Evolutionary conservation across 805 yeast species (phyloP), one percentile per base, ranked within the genome.

Genomic region (Barnettozyma salicaria): DNA sequence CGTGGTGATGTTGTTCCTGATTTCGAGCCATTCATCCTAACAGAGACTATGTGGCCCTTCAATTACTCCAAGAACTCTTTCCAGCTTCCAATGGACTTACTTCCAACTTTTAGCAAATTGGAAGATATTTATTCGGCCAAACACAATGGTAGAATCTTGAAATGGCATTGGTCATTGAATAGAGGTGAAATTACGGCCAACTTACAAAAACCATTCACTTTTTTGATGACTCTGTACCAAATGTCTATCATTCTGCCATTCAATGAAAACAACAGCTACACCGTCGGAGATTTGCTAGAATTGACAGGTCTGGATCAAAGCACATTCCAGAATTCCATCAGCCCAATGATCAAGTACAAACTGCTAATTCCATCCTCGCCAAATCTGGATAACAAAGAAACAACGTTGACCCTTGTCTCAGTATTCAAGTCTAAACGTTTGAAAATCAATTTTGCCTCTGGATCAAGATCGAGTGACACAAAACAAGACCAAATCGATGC

Each of bases 161-260:
- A 85, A 55, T 92, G 99, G 99, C 72, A 90, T 42, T 92, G 97
- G 97, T 82, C 87, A 51, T 77, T 86, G 56, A 86, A 95, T 32
- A 82, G 90, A 59, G 92, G 94, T 42, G 99, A 92, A 58, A 63
- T 92, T 40, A 84, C 80, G 60, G 95, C 95, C 9, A 83, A 86
- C 55, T 71, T 88, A 44, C 74, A 90, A 6, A 80, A 80, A 48
- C 79, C 95, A 32, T 85, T 81, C 53, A 66, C 71, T 17, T 81
- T 94, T 54, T 81, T 83, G 4, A 87, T 87, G 29, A 82, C 96
- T 6, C 70, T 86, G 40, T 83, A 78, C 47, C 98, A 92, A 61
- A 78, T 89, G 72, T 79, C 94, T 43, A 84, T 94, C 30, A 63
- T 94, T 40, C 64, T 85, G 34, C 82, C 92, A n/a, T 92, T 74